Evolutionary conservation across 225 moss, liverwort and hornwort species (phyloP), one percentile per base, ranked within the genome.

Genomic region (Polytrichum formosum): DNA sequence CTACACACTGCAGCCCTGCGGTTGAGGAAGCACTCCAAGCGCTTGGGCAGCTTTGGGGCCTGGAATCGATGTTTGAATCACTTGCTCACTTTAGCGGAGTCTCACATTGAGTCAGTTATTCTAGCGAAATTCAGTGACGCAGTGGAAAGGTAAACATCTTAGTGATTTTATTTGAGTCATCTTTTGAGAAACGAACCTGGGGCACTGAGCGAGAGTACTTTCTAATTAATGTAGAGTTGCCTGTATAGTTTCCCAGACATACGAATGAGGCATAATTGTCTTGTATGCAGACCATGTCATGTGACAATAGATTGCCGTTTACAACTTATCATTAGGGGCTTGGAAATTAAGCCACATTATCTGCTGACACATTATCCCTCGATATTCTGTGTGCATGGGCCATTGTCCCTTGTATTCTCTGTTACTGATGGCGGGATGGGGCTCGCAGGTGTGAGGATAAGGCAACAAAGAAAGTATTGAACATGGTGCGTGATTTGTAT

Each of bases 1-100:
- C 79, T 92, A 26, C 92, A 92, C 74, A 92, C 90, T 18, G 92
- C 78, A 54, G 90, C 92, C 7, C 72, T 92, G 77, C 87, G 92
- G 68, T 69, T 92, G 68, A 80, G 86, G 82, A 92, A 92, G 84
- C 92, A 92, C 70, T 84, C 90, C 13, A 88, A 90, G 67, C 90
- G 86, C 27, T 80, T 92, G 63, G 92, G 92, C 55, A 87, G 84
- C 70, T 92, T 92, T 64, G 92, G 88, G 68, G 92, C 92, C 30
- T 92, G 92, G 92, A 92, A 92, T 68, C 92, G 90, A 77, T 92
- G 92, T 74, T 74, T 92, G 10, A 92, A 92, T 66, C 92, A 92
- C 79, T 80, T 92, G 30, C 84, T 92, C 61, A 92, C 90, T 17
- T 61, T 90, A 70, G 90, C 92, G 10, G 92, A 92, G 76, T 92